Percentiles rank a stretch among this genome's conserved stretches.
These are phyloP conservation scores for Viola pubescens DNA, from an alignment of 441 rosid genomes.

Conservation along the genomic window DNA sequence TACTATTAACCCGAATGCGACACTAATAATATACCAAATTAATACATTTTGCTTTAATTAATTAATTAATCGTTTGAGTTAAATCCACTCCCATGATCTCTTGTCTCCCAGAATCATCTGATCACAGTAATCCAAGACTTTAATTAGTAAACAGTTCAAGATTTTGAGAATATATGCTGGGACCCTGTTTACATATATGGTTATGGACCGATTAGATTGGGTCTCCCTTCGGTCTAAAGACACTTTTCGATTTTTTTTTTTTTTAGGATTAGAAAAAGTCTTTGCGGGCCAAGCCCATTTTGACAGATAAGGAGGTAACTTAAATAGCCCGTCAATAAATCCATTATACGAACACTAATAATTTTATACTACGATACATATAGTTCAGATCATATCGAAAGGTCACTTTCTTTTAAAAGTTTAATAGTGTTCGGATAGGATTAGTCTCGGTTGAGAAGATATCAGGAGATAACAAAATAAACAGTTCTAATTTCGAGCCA, in stretches of 20 bases:
- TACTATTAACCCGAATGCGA: no score
- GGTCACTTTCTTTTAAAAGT: no score
- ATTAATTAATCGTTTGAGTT: not conserved
- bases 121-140: constrained; percentile 27
- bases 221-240: not conserved
- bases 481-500: no score
- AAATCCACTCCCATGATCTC: constrained; percentile 27
- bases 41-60: not conserved
- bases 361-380: not conserved
- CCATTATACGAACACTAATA: not conserved
- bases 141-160: constrained; percentile 23
- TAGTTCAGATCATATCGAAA: no score
- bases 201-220: constrained; percentile 8
- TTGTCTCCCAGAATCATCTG: constrained; percentile 30
- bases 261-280: not conserved
- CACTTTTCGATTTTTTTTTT: not conserved
- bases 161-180: constrained; percentile 45
- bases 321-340: not conserved
- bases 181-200: constrained; percentile 9
- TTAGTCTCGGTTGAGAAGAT: no score
- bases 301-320: not conserved
- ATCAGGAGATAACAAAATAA: no score
- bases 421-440: no score
- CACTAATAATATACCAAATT: not conserved
- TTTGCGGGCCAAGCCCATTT: not conserved